Evolutionary conservation across 2,329 filamentous ascomycete species (phyloP).

Genomic region (Nakataea oryzae): DNA sequence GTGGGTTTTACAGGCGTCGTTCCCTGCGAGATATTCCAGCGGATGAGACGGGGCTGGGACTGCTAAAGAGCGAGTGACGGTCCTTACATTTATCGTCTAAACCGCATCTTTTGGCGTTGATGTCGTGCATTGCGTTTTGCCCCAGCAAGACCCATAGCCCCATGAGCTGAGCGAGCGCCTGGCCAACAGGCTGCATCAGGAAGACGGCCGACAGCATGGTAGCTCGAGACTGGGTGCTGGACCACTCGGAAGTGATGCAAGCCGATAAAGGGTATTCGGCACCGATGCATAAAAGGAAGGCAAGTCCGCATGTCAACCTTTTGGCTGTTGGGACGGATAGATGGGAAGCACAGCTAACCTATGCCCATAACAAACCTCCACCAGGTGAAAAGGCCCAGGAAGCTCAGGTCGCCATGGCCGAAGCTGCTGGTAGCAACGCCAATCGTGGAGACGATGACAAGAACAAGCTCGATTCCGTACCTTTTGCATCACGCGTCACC

Average conservation of each 20-base stretch:
- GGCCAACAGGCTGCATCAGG: constrained; percentile 59
- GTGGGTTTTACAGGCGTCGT: constrained; percentile 31
- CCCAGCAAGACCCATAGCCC: constrained; percentile 42
- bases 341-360: constrained; percentile 17
- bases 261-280: constrained; percentile 59
- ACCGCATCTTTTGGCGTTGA: constrained; percentile 35
- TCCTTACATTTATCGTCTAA: constrained; percentile 23
- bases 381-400: constrained; percentile 34
- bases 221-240: constrained; percentile 51
- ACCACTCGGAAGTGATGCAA: constrained; percentile 58
- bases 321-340: neutral
- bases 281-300: constrained; percentile 38
- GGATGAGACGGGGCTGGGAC: neutral
- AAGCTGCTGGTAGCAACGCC: constrained; percentile 41
- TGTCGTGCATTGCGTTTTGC: constrained; percentile 27
- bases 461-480: constrained; percentile 44
- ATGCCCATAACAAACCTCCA: constrained; percentile 46
- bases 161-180: constrained; percentile 53
- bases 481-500: too few species aligned
- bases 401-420: constrained; percentile 37
- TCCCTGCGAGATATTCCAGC: constrained; percentile 13
- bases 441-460: constrained; percentile 47
- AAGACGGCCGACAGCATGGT: constrained; percentile 60
- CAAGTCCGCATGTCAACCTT: neutral
- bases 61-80: neutral